Conservation (phyloP, 306 rosid species). For the Nissolia schottii region DNA sequence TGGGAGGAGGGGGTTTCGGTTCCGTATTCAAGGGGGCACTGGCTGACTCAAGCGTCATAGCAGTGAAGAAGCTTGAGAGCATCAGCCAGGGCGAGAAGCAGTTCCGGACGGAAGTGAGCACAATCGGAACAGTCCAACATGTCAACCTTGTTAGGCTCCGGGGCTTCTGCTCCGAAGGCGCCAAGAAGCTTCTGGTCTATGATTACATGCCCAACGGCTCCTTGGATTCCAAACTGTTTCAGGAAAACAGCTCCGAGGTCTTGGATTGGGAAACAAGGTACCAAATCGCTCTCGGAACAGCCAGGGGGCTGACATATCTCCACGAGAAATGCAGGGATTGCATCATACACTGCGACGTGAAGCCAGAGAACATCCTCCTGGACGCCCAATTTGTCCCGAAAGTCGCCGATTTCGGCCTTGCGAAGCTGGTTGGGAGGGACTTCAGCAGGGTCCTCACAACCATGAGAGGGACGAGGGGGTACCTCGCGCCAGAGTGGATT, state of each 20-base stretch:
- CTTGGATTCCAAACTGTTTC: constrained; percentile 51
- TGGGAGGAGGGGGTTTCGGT: constrained; percentile 94
- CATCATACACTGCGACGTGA: constrained; percentile 88
- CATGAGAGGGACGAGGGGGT: constrained; percentile 95
- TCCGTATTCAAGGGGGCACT: constrained; percentile 79
- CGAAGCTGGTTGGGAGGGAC: constrained; percentile 82
- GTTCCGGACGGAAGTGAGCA: constrained; percentile 75
- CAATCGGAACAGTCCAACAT: constrained; percentile 82
- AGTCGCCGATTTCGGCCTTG: constrained; percentile 89
- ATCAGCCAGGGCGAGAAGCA: constrained; percentile 92
- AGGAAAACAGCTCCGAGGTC: constrained; percentile 19
- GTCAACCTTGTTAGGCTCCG: constrained; percentile 85
- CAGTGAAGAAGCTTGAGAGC: constrained; percentile 85
- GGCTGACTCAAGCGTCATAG: constrained; percentile 62
- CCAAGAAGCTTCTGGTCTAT: constrained; percentile 63
- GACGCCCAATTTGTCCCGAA: constrained; percentile 65
- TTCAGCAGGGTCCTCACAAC: constrained; percentile 86
- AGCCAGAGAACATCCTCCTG: constrained; percentile 91
- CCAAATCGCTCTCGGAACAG: constrained; percentile 76
- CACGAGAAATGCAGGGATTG: constrained; percentile 88
- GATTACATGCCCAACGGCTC: constrained; percentile 85
- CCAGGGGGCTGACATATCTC: constrained; percentile 80
- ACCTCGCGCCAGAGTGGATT: constrained; percentile 91
- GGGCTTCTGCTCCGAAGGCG: constrained; percentile 83
- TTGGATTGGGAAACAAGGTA: constrained; percentile 74